Evolutionary conservation across 306 rosid species (phyloP).

Genomic region (Lathyrus tuberosus): DNA sequence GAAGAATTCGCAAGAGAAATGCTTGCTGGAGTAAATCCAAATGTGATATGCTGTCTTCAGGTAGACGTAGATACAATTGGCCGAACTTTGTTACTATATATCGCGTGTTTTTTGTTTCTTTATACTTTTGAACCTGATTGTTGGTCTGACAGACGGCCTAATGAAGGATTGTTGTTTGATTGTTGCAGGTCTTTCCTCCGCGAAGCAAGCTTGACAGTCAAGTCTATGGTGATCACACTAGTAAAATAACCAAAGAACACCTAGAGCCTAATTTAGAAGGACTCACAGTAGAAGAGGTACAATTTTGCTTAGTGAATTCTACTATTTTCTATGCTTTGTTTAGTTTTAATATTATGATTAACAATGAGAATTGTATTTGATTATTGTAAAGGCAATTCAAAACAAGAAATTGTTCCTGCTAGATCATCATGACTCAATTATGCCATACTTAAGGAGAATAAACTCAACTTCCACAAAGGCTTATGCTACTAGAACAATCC

Average conservation of each 20-base stretch:
- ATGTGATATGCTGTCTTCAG: constrained; percentile 45
- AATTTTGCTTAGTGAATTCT: not conserved
- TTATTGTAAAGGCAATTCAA: constrained; percentile 58
- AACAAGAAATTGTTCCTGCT: constrained; percentile 59
- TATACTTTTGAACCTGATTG: not conserved
- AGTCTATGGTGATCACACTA: constrained; percentile 64
- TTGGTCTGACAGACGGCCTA: not conserved
- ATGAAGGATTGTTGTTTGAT: constrained; percentile 10
- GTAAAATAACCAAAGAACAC: constrained; percentile 57
- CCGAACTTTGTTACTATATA: not conserved
- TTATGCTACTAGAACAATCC: constrained; percentile 64
- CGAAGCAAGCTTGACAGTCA: constrained; percentile 59
- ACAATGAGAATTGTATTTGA: constrained; percentile 18
- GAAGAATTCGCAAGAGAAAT: constrained; percentile 77
- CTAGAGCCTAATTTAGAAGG: constrained; percentile 54
- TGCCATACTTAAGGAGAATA: constrained; percentile 66
- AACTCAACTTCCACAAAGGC: constrained; percentile 60
- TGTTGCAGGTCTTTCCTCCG: constrained; percentile 69
- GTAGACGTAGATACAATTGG: not conserved
- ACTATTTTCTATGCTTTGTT: not conserved
- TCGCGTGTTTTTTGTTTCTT: not conserved
- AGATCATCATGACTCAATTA: constrained; percentile 67
- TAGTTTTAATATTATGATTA: not conserved
- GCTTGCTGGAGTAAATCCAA: constrained; percentile 72
- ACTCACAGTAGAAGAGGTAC: constrained; percentile 61